A percentile compares a stretch with the other conserved stretches of the same genome.
Conservation (phyloP, 2,329 filamentous ascomycete species). For the Claviceps sorghi region DNA sequence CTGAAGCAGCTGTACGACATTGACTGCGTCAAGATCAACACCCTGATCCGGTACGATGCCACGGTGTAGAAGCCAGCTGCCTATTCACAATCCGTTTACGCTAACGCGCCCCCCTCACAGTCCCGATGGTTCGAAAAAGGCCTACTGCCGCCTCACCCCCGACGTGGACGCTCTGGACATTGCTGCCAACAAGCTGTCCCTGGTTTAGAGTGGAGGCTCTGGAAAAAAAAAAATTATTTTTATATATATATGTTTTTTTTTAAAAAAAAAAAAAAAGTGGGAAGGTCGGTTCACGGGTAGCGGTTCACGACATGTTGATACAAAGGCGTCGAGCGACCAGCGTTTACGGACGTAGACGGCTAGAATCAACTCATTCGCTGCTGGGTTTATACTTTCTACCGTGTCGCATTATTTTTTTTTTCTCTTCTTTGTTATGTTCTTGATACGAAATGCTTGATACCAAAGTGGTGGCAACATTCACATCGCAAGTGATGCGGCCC, state of each 20-base stretch:
- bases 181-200: slow-evolving; percentile 94
- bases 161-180: slow-evolving; percentile 99
- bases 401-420: no score
- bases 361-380: neutral
- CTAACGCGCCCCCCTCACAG: slow-evolving; percentile 18
- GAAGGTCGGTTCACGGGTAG: neutral
- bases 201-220: slow-evolving; percentile 51
- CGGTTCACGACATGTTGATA: neutral
- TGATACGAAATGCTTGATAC: no score
- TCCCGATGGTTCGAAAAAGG: slow-evolving; percentile 97
- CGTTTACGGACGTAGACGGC: neutral
- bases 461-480: no score
- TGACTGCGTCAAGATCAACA: slow-evolving; percentile 98
- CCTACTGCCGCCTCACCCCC: slow-evolving; percentile 84
- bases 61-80: no score
- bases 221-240: neutral
- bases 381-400: no score
- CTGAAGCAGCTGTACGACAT: slow-evolving; percentile 99
- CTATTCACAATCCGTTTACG: no score
- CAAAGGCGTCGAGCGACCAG: neutral
- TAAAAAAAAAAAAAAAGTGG: no score
- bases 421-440: no score
- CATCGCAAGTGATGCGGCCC: no score
- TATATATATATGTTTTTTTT: no score
- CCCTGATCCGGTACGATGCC: slow-evolving; percentile 78